Percentiles rank a stretch among this genome's conserved stretches.
These are phyloP conservation scores for Urochloa ruziziensis DNA, from an alignment of 176 grass and related monocot species.

Conservation along the genomic window DNA sequence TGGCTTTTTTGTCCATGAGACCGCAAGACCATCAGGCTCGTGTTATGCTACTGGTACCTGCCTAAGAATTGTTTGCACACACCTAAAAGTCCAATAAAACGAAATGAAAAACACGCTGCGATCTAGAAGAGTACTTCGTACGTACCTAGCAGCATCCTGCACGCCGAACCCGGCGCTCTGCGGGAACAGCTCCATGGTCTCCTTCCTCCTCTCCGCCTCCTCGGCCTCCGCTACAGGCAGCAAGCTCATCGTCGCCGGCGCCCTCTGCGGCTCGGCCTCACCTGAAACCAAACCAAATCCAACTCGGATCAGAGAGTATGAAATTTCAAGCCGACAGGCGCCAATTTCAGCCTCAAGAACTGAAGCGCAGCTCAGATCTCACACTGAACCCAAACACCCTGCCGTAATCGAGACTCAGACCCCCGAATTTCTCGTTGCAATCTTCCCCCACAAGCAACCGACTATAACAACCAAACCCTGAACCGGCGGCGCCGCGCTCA, in stretches of 20 bases:
- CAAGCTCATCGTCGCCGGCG: constrained; percentile 50
- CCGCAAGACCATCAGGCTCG: background rate
- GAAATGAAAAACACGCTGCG: background rate
- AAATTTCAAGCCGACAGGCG: background rate
- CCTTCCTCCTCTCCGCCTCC: constrained; percentile 44
- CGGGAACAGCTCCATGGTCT: constrained; percentile 81
- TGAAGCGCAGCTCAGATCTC: constrained; percentile 32
- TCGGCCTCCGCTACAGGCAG: constrained; percentile 47
- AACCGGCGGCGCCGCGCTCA: constrained; percentile 1
- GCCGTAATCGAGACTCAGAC: background rate
- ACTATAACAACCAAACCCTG: no score
- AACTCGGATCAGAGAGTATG: constrained; percentile 9
- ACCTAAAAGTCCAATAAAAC: background rate
- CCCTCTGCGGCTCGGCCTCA: constrained; percentile 36
- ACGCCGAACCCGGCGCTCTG: constrained; percentile 62
- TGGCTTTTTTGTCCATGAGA: background rate
- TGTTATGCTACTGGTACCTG: background rate
- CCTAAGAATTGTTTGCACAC: background rate
- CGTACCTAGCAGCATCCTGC: constrained; percentile 36
- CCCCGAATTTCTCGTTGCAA: background rate
- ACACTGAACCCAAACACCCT: background rate
- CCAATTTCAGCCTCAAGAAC: background rate
- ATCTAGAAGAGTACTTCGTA: constrained; percentile 31
- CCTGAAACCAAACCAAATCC: constrained; percentile 48
- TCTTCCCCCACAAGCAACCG: background rate